A percentile compares a stretch with the other conserved stretches of the same genome.
Conservation (phyloP, 2,329 filamentous ascomycete species). For the Cercospora beticola region DNA sequence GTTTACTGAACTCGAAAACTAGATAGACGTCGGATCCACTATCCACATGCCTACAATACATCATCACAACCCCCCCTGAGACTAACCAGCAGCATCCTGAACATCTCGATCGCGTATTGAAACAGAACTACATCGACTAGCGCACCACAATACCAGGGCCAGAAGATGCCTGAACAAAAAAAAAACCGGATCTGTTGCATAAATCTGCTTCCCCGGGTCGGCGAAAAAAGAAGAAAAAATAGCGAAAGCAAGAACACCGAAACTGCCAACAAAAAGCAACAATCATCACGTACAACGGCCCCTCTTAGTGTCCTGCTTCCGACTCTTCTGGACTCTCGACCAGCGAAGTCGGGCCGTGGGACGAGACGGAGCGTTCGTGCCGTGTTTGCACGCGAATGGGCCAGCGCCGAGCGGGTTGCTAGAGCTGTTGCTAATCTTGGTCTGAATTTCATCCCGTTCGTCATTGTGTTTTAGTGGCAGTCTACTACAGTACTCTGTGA, state of each 20-base stretch:
- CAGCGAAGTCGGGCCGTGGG: slow-evolving; percentile 4
- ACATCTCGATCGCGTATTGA: background rate
- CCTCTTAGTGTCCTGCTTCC: background rate
- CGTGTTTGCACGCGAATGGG: background rate
- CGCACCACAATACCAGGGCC: background rate
- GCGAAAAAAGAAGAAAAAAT: background rate
- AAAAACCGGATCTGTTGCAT: background rate
- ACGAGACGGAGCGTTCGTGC: slow-evolving; percentile 1
- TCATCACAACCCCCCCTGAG: background rate
- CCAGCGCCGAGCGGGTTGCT: background rate
- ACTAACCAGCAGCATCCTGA: background rate
- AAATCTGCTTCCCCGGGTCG: background rate
- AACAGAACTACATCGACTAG: background rate
- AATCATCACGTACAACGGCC: background rate
- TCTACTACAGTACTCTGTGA: background rate
- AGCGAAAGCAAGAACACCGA: background rate
- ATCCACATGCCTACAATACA: background rate
- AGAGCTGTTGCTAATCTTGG: background rate
- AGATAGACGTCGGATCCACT: background rate
- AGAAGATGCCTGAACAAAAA: background rate
- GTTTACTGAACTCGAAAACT: background rate
- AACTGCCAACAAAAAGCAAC: background rate
- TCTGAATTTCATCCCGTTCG: background rate
- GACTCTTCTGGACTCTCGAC: background rate
- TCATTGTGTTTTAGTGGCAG: background rate